These are phyloP conservation scores for Colletotrichum sp. DNA, from an alignment of 2,329 filamentous ascomycete genomes.

Conservation along the genomic window DNA sequence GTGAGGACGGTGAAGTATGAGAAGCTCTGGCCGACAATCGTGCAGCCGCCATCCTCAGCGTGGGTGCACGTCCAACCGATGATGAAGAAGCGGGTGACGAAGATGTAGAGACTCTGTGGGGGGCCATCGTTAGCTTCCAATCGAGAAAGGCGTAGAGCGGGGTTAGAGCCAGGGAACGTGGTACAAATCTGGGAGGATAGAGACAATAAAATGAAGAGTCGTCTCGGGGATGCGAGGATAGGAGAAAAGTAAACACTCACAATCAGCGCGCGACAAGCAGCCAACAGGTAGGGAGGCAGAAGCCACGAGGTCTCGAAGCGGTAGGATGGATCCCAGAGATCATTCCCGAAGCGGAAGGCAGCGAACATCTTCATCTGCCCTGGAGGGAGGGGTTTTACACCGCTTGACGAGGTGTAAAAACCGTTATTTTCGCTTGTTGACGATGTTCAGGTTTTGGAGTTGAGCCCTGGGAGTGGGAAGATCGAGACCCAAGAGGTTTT, in stretches of 20 bases:
- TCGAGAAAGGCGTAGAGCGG: background rate
- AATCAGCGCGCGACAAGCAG: slow-evolving; percentile 59
- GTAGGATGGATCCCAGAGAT: slow-evolving; percentile 60
- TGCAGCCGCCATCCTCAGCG: slow-evolving; percentile 43
- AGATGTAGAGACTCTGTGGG: slow-evolving; percentile 67
- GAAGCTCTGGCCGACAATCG: slow-evolving; percentile 62
- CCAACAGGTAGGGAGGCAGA: slow-evolving; percentile 69
- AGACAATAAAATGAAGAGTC: background rate
- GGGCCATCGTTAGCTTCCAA: background rate
- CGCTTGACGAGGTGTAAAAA: background rate
- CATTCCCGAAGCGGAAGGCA: slow-evolving; percentile 44
- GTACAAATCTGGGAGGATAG: background rate
- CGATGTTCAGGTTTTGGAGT: slow-evolving; percentile 20
- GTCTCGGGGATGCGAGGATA: background rate
- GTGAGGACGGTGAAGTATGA: slow-evolving; percentile 84
- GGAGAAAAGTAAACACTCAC: slow-evolving; percentile 38
- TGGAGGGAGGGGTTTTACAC: background rate
- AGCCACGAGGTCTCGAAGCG: slow-evolving; percentile 85
- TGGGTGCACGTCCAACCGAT: slow-evolving; percentile 70
- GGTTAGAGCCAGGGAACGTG: background rate
- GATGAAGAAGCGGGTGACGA: slow-evolving; percentile 71
- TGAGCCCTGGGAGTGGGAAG: background rate
- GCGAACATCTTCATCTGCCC: slow-evolving; percentile 20
- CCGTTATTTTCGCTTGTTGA: background rate
- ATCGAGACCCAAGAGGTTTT: slow-evolving; percentile 11